Evolutionary conservation across 139 green algal species (phyloP), one percentile per base, ranked within the genome.

Genomic region (Picochlorum sp.): DNA sequence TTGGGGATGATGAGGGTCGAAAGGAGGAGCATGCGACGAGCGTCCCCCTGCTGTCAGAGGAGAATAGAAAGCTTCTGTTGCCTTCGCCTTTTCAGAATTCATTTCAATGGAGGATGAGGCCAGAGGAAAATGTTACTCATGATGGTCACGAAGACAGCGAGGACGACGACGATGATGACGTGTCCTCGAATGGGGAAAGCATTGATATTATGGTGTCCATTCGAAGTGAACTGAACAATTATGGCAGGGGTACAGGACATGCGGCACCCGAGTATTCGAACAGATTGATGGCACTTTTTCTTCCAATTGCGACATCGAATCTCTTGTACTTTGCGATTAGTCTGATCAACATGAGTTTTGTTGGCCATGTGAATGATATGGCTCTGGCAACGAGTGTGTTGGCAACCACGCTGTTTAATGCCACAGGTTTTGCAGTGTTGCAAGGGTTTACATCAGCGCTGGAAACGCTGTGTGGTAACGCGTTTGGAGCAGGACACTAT

Each of bases 131-230:
- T 14, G 9, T 14, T 49, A 0, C 6, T 62, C 6, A 49, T 24
- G 5, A 8, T 47, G 7, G 11, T n/a, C 1, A 47, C 10, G 10
- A 11, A 26, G 9, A 13, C 50, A 58, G 9, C 10, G 23, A 58
- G 9, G 23, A 26, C 9, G 8, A 26, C 14, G 50, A 49, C 14
- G 50, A 49, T 11, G 50, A 26, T 11, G 23, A 26, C 9, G 50
- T 58, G 8, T 58, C 23, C 23, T 26, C 50, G 9, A 26, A 26
- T 26, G 50, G 50, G 9, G 23, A 49, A 49, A 26, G 23, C 10
- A 26, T 58, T 26, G 23, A 26, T 49, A 58, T 58, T 11, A 26
- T 58, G 50, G 50, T 58, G 50, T 58, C 23, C 50, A 26, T 58
- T 58, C 50, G 23, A 13, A 26, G 50, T 26, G 9, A 49, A 49